A percentile compares a stretch with the other conserved stretches of the same genome.
Evolutionary conservation across 2,329 filamentous ascomycete genomes (phyloP).

Genomic region (Phaeoacremonium minimum): DNA sequence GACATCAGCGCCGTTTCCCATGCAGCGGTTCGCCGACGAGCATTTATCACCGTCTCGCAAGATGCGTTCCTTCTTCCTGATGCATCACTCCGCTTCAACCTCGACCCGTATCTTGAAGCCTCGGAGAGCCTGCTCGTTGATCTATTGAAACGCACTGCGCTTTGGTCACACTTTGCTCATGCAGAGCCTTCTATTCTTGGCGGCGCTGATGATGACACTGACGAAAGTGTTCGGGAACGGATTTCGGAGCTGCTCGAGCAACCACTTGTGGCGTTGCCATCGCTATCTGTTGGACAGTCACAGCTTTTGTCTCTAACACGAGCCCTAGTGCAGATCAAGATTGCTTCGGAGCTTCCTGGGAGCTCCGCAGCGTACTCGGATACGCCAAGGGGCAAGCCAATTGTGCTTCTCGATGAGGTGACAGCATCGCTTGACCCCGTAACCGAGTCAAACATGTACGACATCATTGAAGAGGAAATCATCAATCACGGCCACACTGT

Average conservation of each 20-base stretch:
- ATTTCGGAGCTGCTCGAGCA: conserved; percentile 22
- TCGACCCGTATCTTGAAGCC: conserved; percentile 32
- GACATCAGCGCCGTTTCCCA: conserved; percentile 37
- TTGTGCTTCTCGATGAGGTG: conserved; percentile 32
- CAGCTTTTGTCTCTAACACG: conserved; percentile 39
- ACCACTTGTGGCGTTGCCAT: conserved; percentile 8
- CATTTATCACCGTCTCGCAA: conserved; percentile 34
- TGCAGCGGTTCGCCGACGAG: conserved; percentile 35
- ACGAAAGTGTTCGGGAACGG: conserved; percentile 15
- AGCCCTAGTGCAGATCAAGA: conserved; percentile 26
- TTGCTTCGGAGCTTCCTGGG: conserved; percentile 1
- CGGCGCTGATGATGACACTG: conserved; percentile 12
- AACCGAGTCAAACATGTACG: conserved; percentile 9
- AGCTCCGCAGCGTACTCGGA: not conserved
- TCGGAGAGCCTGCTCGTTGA: conserved; percentile 31
- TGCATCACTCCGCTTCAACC: conserved; percentile 40
- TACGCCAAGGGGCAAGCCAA: conserved; percentile 6
- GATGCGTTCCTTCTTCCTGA: conserved; percentile 35
- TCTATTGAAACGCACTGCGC: conserved; percentile 29
- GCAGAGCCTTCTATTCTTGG: too few relatives aligned
- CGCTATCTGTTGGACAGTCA: conserved; percentile 28
- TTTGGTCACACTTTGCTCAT: conserved; percentile 12
- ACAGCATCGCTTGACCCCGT: conserved; percentile 18
- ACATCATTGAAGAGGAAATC: conserved; percentile 13
- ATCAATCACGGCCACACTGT: conserved; percentile 12